Conservation (phyloP, 164 flowering plant species). For the Platanus orientalis region DNA sequence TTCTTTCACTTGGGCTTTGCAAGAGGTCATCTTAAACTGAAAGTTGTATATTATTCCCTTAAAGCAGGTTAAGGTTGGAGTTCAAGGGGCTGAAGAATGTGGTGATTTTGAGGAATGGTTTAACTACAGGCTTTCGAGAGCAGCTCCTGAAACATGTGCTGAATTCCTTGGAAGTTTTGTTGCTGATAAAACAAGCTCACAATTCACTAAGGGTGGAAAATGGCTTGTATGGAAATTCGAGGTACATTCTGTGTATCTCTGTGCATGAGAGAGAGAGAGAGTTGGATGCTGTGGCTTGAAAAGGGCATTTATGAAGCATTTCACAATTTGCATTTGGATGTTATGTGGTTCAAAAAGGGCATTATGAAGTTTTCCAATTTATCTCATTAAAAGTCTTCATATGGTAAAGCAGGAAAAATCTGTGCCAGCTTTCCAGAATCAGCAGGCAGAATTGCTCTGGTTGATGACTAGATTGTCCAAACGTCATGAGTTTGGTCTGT, state of each 20-base stretch:
- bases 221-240: slow-evolving; percentile 99
- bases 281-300: neutral
- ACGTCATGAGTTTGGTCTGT: neutral
- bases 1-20: neutral
- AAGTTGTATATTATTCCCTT: neutral
- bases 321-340: neutral
- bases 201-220: slow-evolving; percentile 74
- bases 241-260: slow-evolving; percentile 34
- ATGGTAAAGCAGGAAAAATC: neutral
- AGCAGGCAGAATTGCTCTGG: neutral
- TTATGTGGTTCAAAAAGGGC: neutral
- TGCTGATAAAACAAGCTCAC: slow-evolving; percentile 70
- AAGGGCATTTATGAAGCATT: neutral
- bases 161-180: slow-evolving; percentile 91
- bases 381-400: neutral
- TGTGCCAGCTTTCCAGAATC: neutral
- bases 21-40: neutral
- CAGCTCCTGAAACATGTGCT: slow-evolving; percentile 98
- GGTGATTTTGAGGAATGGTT: slow-evolving; percentile 98
- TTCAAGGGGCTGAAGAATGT: slow-evolving; percentile 81
- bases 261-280: neutral
- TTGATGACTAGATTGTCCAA: neutral
- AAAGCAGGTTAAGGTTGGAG: slow-evolving; percentile 79
- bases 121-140: slow-evolving; percentile 89
- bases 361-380: neutral